Evolutionary conservation across 306 rosid species (phyloP).

Genomic region (Sechiopsis laciniata): DNA sequence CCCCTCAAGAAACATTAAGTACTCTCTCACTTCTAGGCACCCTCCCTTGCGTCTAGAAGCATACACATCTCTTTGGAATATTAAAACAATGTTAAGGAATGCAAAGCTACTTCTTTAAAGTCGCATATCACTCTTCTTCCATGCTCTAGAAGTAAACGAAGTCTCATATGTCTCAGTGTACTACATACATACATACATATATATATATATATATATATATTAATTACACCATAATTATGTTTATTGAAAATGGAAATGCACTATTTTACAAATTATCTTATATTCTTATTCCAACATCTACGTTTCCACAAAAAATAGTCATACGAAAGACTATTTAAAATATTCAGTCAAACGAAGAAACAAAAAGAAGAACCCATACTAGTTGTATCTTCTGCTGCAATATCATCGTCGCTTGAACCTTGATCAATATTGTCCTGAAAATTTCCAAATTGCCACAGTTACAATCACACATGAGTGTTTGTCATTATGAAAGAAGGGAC

Average conservation of each 20-base stretch:
- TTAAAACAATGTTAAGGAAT: not conserved
- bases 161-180: not conserved
- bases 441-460: slow-evolving; percentile 22
- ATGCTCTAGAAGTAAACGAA: not conserved
- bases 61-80: not conserved
- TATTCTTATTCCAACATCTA: not conserved
- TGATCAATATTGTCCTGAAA: slow-evolving; percentile 69
- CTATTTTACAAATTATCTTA: not conserved
- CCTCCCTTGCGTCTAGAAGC: not conserved
- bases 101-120: not conserved
- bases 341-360: not conserved
- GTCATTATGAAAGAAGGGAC: not conserved
- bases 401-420: slow-evolving; percentile 81
- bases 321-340: not conserved
- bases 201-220: too few relatives aligned
- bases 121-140: not conserved
- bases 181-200: too few relatives aligned
- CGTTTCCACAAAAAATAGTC: not conserved
- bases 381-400: slow-evolving; percentile 31
- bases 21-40: slow-evolving; percentile 9
- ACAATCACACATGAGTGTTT: not conserved
- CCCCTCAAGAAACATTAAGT: not conserved
- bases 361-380: slow-evolving; percentile 37
- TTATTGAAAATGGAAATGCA: not conserved
- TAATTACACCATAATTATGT: not conserved